Evolutionary conservation across 163 green algal species (phyloP).

Genomic region (Prototheca wickerhamii): DNA sequence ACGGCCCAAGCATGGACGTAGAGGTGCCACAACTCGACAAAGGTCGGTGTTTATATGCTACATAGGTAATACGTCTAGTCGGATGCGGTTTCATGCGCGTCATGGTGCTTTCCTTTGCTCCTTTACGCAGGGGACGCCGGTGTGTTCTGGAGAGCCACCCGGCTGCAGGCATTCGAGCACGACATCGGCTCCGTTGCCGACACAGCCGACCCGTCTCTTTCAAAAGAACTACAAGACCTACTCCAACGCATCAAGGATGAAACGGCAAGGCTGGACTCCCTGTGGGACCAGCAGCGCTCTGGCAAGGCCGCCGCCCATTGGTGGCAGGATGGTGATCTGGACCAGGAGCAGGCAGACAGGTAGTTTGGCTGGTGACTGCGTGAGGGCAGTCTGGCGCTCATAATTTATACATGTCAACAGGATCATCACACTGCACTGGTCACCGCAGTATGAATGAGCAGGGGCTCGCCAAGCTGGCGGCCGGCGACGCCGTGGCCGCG

Average conservation of each 20-base stretch:
- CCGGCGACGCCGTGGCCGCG: constrained; percentile 14
- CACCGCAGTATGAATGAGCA: constrained; percentile 26
- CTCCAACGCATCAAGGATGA: constrained; percentile 8
- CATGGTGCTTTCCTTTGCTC: not conserved
- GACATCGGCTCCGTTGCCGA: constrained; percentile 8
- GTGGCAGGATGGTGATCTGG: constrained; percentile 44
- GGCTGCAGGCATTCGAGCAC: constrained; percentile 21
- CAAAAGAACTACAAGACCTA: constrained; percentile 10
- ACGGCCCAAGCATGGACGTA: too few species aligned
- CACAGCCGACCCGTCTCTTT: too few species aligned
- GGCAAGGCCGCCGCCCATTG: constrained; percentile 17
- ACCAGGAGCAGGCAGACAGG: constrained; percentile 27
- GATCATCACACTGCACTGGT: not conserved
- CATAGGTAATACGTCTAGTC: too few species aligned
- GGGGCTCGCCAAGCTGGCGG: constrained; percentile 9
- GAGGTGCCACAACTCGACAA: too few species aligned
- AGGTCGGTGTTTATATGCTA: too few species aligned
- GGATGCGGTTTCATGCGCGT: too few species aligned
- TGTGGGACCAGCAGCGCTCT: constrained; percentile 16
- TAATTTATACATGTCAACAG: too few species aligned
- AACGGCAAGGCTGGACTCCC: constrained; percentile 19
- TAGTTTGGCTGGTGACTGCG: not conserved
- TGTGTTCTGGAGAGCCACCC: constrained; percentile 18
- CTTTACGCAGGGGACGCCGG: constrained; percentile 17
- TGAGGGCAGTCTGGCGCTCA: not conserved